These are phyloP conservation scores for Tylopilus balloui DNA, from an alignment of 768 basidiomycete genomes.

Conservation along the genomic window DNA sequence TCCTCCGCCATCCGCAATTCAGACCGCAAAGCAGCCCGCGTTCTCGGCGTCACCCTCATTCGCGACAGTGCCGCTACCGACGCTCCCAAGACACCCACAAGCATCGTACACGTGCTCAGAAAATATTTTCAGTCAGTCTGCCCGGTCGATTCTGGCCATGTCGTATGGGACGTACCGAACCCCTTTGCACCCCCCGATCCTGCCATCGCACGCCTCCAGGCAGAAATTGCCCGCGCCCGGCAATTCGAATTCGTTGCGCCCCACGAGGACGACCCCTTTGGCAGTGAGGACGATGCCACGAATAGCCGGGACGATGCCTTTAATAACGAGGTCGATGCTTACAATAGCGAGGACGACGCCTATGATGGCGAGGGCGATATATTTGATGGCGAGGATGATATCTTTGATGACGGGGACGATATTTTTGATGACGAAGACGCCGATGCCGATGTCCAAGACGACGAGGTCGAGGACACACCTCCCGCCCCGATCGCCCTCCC, in stretches of 20 bases:
- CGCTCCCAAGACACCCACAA: background rate
- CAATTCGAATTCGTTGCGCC: conserved; percentile 1
- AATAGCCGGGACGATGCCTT: background rate
- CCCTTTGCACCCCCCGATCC: conserved; percentile 10
- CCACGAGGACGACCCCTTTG: background rate
- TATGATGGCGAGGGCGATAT: background rate
- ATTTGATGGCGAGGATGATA: background rate
- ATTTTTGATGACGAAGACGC: too few relatives aligned
- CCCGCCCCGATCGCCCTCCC: conserved; percentile 3
- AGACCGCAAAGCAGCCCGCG: background rate
- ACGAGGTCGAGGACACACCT: background rate
- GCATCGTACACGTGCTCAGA: background rate
- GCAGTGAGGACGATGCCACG: background rate
- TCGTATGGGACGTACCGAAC: conserved; percentile 15
- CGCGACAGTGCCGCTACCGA: background rate
- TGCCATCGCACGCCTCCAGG: background rate
- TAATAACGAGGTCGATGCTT: background rate
- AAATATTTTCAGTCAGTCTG: background rate
- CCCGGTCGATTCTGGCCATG: background rate
- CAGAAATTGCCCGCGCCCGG: background rate
- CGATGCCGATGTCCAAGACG: too few relatives aligned
- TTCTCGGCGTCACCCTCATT: background rate
- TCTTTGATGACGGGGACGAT: background rate
- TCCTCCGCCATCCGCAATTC: background rate
- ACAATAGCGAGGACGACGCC: background rate